Base-by-base conservation (phyloP, 192 early-diverging fungal species). In the Podila epicladia region DNA sequence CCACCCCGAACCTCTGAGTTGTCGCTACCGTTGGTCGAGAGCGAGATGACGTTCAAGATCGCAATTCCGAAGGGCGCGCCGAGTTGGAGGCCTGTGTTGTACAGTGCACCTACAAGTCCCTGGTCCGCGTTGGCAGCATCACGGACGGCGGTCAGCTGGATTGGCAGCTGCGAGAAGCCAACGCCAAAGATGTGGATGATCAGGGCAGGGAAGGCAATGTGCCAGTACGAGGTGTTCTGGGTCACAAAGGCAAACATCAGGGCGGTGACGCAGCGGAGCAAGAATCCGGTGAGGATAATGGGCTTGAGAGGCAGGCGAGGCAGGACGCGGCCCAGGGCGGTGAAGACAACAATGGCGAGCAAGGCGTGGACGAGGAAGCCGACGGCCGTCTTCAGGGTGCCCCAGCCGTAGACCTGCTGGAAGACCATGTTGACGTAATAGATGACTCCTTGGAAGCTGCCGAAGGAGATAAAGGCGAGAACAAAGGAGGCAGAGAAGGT, bases 351-450 rank as follows among this genome's bases (percentile, higher is more conserved):
- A 19, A 88, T 41, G 29, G 74, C 72, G 3, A 82, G 69, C 49
- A 88, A 51, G 2, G 85, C 69, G 38, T 80, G 72, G 15, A 83
- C 80, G 12, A 88, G 68, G 45, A 82, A 88, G 3, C 83, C 83
- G 9, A 88, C 35, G 5, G 87, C 87, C 4, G 82, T 80, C 19
- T 88, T 32, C 31, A 86, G n/a, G 1, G 87, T 65, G 31, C 17
- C 61, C 73, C 84, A 88, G 20, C 67, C 59, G 31, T 70, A 84
- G 9, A 83, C 74, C 31, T 88, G 79, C 37, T 88, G 85, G 60
- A 88, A 88, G 53, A 73, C 61, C 68, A 88, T 72, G 33, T 82
- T 88, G 13, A 69, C 50, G 15, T 70, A 77, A 29, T 84, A 88
- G 31, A 86, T 75, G 45, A 84, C 62, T 3, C 75, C 72, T 24